phyloP scores from a whole-genome alignment of 495 filamentous ascomycete genomes.

The Penicillium maclennaniae region DNA sequence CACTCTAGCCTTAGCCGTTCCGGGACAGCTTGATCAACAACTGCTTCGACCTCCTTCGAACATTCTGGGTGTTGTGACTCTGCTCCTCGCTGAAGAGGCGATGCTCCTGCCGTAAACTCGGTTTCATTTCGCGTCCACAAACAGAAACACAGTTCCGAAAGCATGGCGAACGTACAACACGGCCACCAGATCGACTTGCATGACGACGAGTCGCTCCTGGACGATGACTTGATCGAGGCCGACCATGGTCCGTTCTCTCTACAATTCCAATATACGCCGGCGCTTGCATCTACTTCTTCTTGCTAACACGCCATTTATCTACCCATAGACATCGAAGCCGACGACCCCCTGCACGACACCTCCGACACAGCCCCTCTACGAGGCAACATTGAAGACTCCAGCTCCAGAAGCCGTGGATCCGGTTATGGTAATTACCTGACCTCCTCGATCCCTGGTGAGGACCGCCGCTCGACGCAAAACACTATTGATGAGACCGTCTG shows the following conservation, averaged over 20 bases:
- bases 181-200: constrained; percentile 34
- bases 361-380: constrained; percentile 73
- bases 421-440: constrained; percentile 65
- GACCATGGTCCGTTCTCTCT: constrained; percentile 69
- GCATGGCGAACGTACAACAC: constrained; percentile 45
- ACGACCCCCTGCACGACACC: constrained; percentile 73
- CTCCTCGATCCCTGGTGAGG: constrained; percentile 85
- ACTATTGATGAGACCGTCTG: constrained; percentile 97
- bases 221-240: constrained; percentile 90
- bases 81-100: constrained; percentile 8
- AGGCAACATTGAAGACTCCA: constrained; percentile 66
- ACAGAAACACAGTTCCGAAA: constrained; percentile 13
- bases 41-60: constrained; percentile 5
- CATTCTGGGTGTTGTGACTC: not conserved
- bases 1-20: constrained; percentile 52
- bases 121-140: not conserved
- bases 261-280: not conserved
- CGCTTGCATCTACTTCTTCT: not conserved
- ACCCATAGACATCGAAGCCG: constrained; percentile 79
- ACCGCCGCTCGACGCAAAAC: constrained; percentile 85
- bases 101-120: constrained; percentile 12
- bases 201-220: constrained; percentile 65
- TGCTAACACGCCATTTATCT: constrained; percentile 7
- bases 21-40: constrained; percentile 28
- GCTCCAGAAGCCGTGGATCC: constrained; percentile 43